Base-by-base conservation (phyloP, 2,329 filamentous ascomycete species). In the Drechslerella dactyloides region DNA sequence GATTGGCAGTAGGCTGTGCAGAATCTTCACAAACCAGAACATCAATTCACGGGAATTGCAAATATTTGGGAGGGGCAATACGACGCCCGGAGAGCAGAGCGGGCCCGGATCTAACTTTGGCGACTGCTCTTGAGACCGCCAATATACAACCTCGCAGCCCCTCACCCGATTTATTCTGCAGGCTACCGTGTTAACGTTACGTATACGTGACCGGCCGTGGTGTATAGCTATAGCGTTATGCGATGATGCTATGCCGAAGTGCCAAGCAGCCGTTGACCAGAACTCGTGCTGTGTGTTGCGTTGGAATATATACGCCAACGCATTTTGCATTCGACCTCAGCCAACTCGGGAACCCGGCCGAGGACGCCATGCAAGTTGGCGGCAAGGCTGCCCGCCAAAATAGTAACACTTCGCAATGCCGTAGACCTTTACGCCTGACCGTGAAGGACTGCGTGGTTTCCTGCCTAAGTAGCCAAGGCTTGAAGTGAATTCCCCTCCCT, bases 1-100 rank as follows among this genome's bases (percentile, higher is more conserved):
- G 37, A 42, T 42, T 33, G 37, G 37, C 37, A 15, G 37, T 42
- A 42, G 37, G 37, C 37, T 42, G 37, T 42, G 37, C 37, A 42
- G 11, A 15, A 3, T 42, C 15, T 13, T 13, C 13, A 42, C 13
- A 42, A 42, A 42, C n/a, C 15, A 4, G 5, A 42, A 42, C 15
- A 3, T 15, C 3, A 6, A 15, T 17, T 42, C 37, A 17, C 5
- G 37, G 37, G 3, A 42, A 42, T 42, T 42, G 37, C 37, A 42
- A 42, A 42, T 42, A 42, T 15, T 15, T 42, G 11, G 13, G 37
- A 13, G 4, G 3, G n/a, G 15, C 4, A 17, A 42, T 17, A 13
- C 13, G 4, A 42, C 37, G n/a, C 5, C 37, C 4, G 13, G 37
- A 42, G 13, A 42, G 3, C 13, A 17, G 15, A 4, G 4, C 37